Percentiles rank a stretch among this genome's conserved stretches.
phyloP scores from a whole-genome alignment of 2,329 filamentous ascomycete species.

The Phaeomoniella chlamydospora region DNA sequence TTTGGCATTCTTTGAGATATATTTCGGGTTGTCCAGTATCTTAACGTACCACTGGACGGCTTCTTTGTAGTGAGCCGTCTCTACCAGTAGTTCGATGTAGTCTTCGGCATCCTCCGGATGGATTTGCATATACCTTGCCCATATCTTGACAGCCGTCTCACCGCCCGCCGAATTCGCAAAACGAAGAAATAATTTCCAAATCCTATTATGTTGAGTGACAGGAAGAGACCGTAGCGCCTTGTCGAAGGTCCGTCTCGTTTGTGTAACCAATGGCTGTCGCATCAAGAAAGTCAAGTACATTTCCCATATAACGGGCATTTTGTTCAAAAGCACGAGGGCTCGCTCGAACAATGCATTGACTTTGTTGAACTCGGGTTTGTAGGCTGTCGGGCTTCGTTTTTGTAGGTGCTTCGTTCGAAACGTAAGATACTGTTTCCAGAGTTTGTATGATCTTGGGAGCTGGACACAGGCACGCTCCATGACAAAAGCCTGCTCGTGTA shows the following conservation, averaged over 20 bases:
- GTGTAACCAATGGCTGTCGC: slow-evolving; percentile 80
- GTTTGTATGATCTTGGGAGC: slow-evolving; percentile 87
- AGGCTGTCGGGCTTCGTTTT: slow-evolving; percentile 68
- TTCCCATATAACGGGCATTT: slow-evolving; percentile 98
- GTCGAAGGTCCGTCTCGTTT: slow-evolving; percentile 79
- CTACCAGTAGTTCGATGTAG: slow-evolving; percentile 76
- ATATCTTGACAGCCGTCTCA: slow-evolving; percentile 81
- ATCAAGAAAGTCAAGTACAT: slow-evolving; percentile 88
- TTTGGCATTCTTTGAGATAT: slow-evolving; percentile 85
- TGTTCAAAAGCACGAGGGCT: slow-evolving; percentile 84
- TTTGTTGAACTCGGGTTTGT: slow-evolving; percentile 71
- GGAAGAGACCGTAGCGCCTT: slow-evolving; percentile 81
- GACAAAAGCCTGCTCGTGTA: slow-evolving; percentile 73
- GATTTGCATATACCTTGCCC: slow-evolving; percentile 92
- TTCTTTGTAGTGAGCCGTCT: slow-evolving; percentile 75
- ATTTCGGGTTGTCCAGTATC: slow-evolving; percentile 77
- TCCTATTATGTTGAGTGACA: slow-evolving; percentile 85
- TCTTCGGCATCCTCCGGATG: slow-evolving; percentile 93
- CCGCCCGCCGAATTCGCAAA: slow-evolving; percentile 88
- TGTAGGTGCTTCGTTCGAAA: slow-evolving; percentile 70
- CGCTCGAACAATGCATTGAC: slow-evolving; percentile 91
- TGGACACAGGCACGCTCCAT: slow-evolving; percentile 85
- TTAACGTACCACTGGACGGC: slow-evolving; percentile 84
- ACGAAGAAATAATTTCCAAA: slow-evolving; percentile 82
- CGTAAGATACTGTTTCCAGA: slow-evolving; percentile 94